Evolutionary conservation across 2,329 filamentous ascomycete genomes (phyloP), one percentile per base, ranked within the genome.

Genomic region (Aspergillus japonicus): DNA sequence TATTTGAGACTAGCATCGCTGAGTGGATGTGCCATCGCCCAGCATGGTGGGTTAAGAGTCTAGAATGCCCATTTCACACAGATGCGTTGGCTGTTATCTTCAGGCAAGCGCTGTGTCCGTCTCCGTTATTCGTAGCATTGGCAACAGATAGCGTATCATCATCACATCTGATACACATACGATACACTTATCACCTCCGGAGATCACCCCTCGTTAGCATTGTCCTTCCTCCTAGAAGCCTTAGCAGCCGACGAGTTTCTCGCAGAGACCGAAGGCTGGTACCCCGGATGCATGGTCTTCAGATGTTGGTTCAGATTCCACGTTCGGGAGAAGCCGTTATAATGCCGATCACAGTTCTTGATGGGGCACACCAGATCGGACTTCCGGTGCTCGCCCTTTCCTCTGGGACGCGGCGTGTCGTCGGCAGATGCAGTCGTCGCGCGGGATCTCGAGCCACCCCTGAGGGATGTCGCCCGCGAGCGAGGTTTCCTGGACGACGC

Each of bases 291-390:
- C 50, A 71, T 65, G 8, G 63, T 70, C 59, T 71, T 71, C 57
- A 77, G 50, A 63, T 77, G 75, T 31, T 71, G 62, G 58, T 75
- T 74, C 23, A 76, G 64, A 62, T 77, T 77, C 74, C 75, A 76
- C 14, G 56, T 67, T 14, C 75, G 69, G 1, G 73, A 71, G 56
- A 77, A 77, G 0, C 73, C 75, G 29, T 74, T 60, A 5, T 11
- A 54, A 61, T 69, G 69, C 35, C 74, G 69, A 24, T 52, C 47
- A 56, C 75, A 77, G 8, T 53, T 57, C 51, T 58, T 64, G 6
- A 76, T 51, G 1, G 74, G 75, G 54, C 75, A 77, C 6, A 74
- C 10, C 29, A 75, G 44, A 49, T 68, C 69, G 16, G 57, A 39
- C 49, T 72, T 72, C 5, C 69, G 64, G 56, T 72, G 69, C 26